Conservation (phyloP, 495 filamentous ascomycete genomes). For the Schizothecium vesticola region DNA sequence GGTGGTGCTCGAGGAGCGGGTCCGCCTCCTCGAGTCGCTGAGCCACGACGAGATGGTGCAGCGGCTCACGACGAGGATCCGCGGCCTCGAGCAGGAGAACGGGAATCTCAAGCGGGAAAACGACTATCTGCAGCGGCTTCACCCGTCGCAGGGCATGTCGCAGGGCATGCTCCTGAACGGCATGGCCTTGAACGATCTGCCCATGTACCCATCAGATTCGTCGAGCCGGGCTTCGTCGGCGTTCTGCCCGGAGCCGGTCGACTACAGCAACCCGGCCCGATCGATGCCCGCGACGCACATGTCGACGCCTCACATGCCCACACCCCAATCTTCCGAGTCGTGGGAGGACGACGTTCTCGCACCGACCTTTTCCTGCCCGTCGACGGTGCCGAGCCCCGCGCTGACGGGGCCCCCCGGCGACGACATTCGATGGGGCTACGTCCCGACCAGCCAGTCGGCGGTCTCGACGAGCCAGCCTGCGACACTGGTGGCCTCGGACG, state of each 20-base stretch:
- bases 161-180: neutral
- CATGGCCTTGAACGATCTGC: neutral
- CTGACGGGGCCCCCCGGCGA: neutral
- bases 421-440: neutral
- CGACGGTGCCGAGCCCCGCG: neutral
- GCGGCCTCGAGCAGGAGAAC: slow-evolving; percentile 23
- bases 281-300: neutral
- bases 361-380: neutral
- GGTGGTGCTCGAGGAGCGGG: slow-evolving; percentile 45
- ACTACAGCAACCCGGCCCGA: neutral
- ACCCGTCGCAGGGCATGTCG: neutral
- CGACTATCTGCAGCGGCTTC: neutral
- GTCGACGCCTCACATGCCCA: neutral
- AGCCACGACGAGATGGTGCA: slow-evolving; percentile 33
- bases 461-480: neutral
- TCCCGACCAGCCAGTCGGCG: neutral
- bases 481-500: neutral
- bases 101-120: neutral
- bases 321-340: neutral
- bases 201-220: neutral
- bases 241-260: neutral
- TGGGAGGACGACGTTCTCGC: neutral
- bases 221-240: neutral
- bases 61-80: neutral
- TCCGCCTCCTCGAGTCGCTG: slow-evolving; percentile 28